Base-by-base conservation (phyloP, 805 yeast genomes). In the Candida tibetensis region DNA sequence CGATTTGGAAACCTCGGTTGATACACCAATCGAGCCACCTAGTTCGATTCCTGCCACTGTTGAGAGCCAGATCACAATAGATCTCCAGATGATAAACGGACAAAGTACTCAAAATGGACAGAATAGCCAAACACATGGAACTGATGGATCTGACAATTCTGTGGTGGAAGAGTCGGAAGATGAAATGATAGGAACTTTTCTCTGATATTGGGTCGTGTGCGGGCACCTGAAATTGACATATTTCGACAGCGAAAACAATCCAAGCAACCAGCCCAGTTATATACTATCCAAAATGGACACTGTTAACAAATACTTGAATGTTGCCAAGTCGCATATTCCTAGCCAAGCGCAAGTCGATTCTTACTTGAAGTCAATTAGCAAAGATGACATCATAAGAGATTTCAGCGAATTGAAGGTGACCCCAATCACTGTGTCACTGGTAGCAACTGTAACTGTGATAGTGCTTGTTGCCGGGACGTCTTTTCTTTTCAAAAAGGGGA, bases 151-250 rank as follows among this genome's bases (percentile, higher is more conserved):
- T 8, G 31, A 39, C 10, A 40, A 28, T 13, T 58, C 53, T 60
- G 52, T 52, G 5, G 55, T 64, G 3, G 66, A 58, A 27, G 67
- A 54, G 6, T 61, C 67, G 2, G 68, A 64, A 23, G 64, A 60
- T 27, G 66, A 59, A 17, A 48, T 53, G 40, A 40, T 51, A 13
- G 60, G 60, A 6, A 44, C 57, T 1, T 29, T 52, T 8, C 41
- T 53, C 25, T 21, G 10, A 10, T 21, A 21, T 10, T 21, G 25
- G 25, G 25, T 7, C 25, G 22, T 30, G 15, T 19, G 26, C 34
- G 19, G 34, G 25, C 25, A n/a, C n/a, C n/a, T n/a, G n/a, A n/a
- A n/a, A n/a, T n/a, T n/a, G n/a, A n/a, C n/a, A n/a, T n/a, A n/a
- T n/a, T n/a, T n/a, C n/a, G n/a, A n/a, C n/a, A n/a, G n/a, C n/a